Evolutionary conservation across 768 basidiomycete genomes (phyloP).

Genomic region (Daedaleopsis nitida): DNA sequence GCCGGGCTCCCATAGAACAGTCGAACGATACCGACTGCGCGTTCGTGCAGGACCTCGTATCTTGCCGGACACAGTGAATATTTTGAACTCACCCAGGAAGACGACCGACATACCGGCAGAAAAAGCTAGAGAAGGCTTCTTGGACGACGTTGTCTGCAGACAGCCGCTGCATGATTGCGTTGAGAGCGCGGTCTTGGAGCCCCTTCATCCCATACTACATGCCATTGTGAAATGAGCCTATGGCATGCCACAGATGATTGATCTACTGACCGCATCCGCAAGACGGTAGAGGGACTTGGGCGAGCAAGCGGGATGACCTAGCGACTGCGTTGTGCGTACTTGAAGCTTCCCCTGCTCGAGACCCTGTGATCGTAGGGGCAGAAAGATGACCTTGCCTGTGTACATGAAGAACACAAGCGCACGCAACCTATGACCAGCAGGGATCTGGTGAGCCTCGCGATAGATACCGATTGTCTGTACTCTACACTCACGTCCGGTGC

Average conservation of each 20-base stretch:
- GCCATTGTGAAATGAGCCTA: neutral
- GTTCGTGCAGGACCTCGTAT: neutral
- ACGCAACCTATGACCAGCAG: slow-evolving; percentile 34
- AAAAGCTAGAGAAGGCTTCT: slow-evolving; percentile 30
- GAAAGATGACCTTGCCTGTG: slow-evolving; percentile 36
- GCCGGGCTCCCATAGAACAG: neutral
- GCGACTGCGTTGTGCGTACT: neutral
- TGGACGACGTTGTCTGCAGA: slow-evolving; percentile 22
- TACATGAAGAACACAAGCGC: slow-evolving; percentile 43
- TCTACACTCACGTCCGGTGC: slow-evolving; percentile 20
- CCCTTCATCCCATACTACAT: slow-evolving; percentile 20
- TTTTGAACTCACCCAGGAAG: neutral
- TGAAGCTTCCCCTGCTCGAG: neutral
- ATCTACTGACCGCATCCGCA: slow-evolving; percentile 19
- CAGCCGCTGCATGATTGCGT: slow-evolving; percentile 9
- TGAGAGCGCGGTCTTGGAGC: slow-evolving; percentile 17
- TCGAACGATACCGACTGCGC: neutral
- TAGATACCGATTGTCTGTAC: neutral
- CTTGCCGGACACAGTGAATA: neutral
- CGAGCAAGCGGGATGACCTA: slow-evolving; percentile 3
- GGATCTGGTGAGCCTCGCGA: neutral
- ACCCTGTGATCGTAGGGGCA: slow-evolving; percentile 29
- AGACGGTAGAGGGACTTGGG: slow-evolving; percentile 24
- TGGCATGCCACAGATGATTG: neutral
- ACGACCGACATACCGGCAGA: slow-evolving; percentile 20